Evolutionary conservation across 306 rosid species (phyloP).

Genomic region (Ormosia semicastrata): DNA sequence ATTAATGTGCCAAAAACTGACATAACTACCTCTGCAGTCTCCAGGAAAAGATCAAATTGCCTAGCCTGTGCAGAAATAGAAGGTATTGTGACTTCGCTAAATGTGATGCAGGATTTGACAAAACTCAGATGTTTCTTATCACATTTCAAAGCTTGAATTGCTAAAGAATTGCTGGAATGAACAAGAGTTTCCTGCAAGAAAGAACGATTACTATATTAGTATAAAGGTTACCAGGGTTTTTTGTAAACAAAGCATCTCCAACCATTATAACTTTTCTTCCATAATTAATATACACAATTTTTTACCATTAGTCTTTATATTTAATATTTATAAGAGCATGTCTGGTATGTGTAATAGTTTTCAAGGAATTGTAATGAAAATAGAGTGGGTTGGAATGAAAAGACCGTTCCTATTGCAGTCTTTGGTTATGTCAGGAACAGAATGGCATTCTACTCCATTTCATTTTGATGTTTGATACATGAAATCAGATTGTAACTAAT

Average conservation of each 20-base stretch:
- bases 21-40: conserved; percentile 92
- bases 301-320: background rate
- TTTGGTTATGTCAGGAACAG: background rate
- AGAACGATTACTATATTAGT: conserved; percentile 32
- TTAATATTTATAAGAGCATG: background rate
- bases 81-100: conserved; percentile 89
- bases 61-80: conserved; percentile 59
- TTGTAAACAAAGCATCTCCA: conserved; percentile 2
- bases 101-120: conserved; percentile 82
- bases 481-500: background rate
- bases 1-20: conserved; percentile 1
- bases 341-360: background rate
- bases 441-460: background rate
- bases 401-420: background rate
- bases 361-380: background rate
- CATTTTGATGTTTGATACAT: background rate
- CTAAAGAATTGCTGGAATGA: conserved; percentile 81
- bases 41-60: conserved; percentile 82
- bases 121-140: conserved; percentile 48
- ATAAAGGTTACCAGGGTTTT: conserved; percentile 3
- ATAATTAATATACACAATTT: background rate
- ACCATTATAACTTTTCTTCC: background rate
- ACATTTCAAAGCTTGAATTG: conserved; percentile 62
- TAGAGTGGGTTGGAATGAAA: background rate
- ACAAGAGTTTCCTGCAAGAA: conserved; percentile 80